Evolutionary conservation across 768 basidiomycete species (phyloP).

Genomic region (Chalciporus pseudorubinellus): DNA sequence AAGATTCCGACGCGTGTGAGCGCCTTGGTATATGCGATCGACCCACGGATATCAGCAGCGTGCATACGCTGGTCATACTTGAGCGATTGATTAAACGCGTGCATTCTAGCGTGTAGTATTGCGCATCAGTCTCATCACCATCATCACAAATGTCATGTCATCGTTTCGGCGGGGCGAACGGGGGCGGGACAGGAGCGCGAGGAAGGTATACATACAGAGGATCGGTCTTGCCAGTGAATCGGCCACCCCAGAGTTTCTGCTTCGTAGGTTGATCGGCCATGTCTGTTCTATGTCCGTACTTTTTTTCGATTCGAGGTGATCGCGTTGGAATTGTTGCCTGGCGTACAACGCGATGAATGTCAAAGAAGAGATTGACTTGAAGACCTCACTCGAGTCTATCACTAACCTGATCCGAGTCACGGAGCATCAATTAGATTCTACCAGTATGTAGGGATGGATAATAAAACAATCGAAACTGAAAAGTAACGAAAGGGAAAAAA

Average conservation of each 20-base stretch:
- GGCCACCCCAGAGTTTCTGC: conserved; percentile 85
- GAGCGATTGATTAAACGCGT: conserved; percentile 95
- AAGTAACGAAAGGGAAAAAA: neutral
- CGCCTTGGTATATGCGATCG: conserved; percentile 93
- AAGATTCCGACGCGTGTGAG: conserved; percentile 79
- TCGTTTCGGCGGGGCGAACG: neutral
- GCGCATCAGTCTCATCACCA: conserved; percentile 1
- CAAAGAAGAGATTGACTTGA: too few species aligned
- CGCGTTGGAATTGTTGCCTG: too few species aligned
- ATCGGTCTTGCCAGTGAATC: conserved; percentile 88
- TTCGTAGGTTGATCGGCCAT: conserved; percentile 47
- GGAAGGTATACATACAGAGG: conserved; percentile 30
- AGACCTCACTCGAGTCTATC: too few species aligned
- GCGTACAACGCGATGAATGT: too few species aligned
- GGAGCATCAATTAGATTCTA: too few species aligned
- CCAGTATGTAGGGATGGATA: neutral
- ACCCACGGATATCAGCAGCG: conserved; percentile 86
- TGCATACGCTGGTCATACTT: conserved; percentile 95
- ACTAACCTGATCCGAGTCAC: neutral
- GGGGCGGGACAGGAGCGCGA: neutral
- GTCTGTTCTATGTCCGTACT: too few species aligned
- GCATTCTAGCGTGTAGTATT: conserved; percentile 66
- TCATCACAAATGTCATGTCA: too few species aligned
- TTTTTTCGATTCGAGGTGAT: too few species aligned
- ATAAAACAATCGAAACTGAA: neutral